These are phyloP conservation scores for Moesziomyces parantarcticus DNA, from an alignment of 1,284 basidiomycete genomes.

Conservation along the genomic window DNA sequence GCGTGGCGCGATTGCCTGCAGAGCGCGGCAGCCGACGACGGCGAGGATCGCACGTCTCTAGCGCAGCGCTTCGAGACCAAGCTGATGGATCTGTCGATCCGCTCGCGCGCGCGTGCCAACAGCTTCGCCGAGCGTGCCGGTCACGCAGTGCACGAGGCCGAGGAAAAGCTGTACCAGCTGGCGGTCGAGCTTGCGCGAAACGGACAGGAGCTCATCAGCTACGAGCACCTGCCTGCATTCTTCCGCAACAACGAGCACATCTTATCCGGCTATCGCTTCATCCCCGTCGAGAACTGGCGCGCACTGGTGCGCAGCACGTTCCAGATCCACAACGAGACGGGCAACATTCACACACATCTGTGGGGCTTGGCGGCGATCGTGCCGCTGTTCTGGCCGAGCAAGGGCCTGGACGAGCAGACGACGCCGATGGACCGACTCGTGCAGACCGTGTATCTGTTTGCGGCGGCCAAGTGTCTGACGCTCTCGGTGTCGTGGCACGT, in stretches of 20 bases:
- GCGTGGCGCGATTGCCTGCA: slow-evolving; percentile 49
- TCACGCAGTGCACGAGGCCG: slow-evolving; percentile 56
- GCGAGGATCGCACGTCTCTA: slow-evolving; percentile 2
- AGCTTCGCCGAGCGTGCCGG: slow-evolving; percentile 45
- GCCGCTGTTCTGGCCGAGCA: slow-evolving; percentile 63
- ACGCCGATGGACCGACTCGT: slow-evolving; percentile 65
- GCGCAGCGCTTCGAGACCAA: slow-evolving; percentile 40
- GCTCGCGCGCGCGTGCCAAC: slow-evolving; percentile 36
- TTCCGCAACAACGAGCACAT: slow-evolving; percentile 67
- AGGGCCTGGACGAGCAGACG: slow-evolving; percentile 59
- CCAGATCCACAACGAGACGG: slow-evolving; percentile 67
- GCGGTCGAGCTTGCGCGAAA: slow-evolving; percentile 60
- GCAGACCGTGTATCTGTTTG: slow-evolving; percentile 64
- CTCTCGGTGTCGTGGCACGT: slow-evolving; percentile 66
- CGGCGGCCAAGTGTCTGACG: slow-evolving; percentile 64
- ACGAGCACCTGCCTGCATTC: slow-evolving; percentile 59
- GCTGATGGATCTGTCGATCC: slow-evolving; percentile 31
- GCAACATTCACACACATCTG: slow-evolving; percentile 66
- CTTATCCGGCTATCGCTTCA: slow-evolving; percentile 66
- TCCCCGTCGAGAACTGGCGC: slow-evolving; percentile 58
- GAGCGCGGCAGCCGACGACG: slow-evolving; percentile 10
- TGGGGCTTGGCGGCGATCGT: slow-evolving; percentile 59
- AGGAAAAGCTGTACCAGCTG: slow-evolving; percentile 58
- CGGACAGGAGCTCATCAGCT: slow-evolving; percentile 58
- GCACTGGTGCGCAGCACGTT: slow-evolving; percentile 61